Percentiles rank a stretch among this genome's conserved stretches.
Conservation (phyloP, 768 basidiomycete genomes). For the Tremella fuciformis region DNA sequence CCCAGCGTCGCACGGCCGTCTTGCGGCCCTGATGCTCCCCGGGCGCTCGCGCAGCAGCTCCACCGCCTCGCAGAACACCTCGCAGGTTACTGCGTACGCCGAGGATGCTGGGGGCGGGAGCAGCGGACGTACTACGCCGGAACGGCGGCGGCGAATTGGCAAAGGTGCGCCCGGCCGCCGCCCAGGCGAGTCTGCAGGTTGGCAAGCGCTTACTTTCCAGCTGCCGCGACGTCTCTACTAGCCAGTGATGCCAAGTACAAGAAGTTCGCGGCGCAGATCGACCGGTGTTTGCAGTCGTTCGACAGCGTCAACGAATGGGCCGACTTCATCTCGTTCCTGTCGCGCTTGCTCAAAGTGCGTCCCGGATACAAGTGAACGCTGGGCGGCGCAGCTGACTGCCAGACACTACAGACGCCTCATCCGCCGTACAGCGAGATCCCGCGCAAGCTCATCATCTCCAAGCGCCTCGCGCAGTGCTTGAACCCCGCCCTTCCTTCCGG, state of each 20-base stretch:
- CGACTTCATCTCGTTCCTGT: constrained; percentile 95
- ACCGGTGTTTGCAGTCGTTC: constrained; percentile 86
- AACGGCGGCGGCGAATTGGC: constrained; percentile 33
- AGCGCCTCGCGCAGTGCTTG: constrained; percentile 90
- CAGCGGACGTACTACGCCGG: constrained; percentile 41
- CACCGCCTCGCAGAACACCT: constrained; percentile 24
- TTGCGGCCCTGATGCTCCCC: constrained; percentile 28
- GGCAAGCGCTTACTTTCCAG: constrained; percentile 13
- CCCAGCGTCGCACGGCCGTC: constrained; percentile 31
- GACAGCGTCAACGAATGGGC: constrained; percentile 99
- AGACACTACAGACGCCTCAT: constrained; percentile 84
- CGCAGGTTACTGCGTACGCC: constrained; percentile 18
- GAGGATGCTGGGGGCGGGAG: constrained; percentile 13
- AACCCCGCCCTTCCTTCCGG: constrained; percentile 97
- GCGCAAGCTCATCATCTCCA: constrained; percentile 86
- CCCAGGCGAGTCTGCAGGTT: neutral
- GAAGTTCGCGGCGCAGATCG: constrained; percentile 88
- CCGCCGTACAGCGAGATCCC: constrained; percentile 96
- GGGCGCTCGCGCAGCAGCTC: constrained; percentile 38
- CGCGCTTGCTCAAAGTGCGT: constrained; percentile 80
- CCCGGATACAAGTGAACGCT: too few species aligned
- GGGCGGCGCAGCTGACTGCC: constrained; percentile 12
- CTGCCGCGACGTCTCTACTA: constrained; percentile 36
- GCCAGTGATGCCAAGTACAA: constrained; percentile 79
- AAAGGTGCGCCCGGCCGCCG: constrained; percentile 24